Base-by-base conservation (phyloP, 2,329 filamentous ascomycete species). In the Sporothrix variecibatus region DNA sequence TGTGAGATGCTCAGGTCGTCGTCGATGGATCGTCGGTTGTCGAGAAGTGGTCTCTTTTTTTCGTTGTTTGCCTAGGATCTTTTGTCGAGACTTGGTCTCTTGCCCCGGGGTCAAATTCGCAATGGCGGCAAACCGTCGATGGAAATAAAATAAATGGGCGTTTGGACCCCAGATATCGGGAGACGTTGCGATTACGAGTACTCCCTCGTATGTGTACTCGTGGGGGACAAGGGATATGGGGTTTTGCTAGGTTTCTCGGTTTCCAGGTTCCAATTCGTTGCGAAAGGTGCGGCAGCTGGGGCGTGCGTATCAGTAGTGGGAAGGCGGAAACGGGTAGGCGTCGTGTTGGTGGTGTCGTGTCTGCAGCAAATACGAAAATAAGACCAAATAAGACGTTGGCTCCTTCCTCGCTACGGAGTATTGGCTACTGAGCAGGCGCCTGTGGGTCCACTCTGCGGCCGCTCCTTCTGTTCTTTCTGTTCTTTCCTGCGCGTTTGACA, bases 161-260 rank as follows among this genome's bases (percentile, higher is more conserved):
- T 31, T 40, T 40, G 28, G 38, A 68, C 71, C 49, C 62, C 62
- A 31, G 71, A 68, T 68, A 64, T 73, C 49, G 43, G 65, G 62
- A 73, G 60, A 67, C 71, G 71, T 73, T 73, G 71, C 60, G 62
- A 68, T 73, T 73, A 73, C 71, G 71, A 73, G 62, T 38, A 34
- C 34, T 34, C 34, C 34, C 34, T 34, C 34, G 34, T 34, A 34
- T 5, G 34, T 34, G 34, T 34, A 7, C 34, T 28, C 40, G 46
- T 20, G 58, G 70, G 40, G 26, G 56, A 2, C n/a, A 28, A 38
- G 38, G 64, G 9, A 26, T 23, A 56, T 49, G 43, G 43, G 40
- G 43, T 34, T 34, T 34, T 34, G 34, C 34, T 34, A 34, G 43
- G 43, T 49, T 17, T 17, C 34, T 34, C 4, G 43, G 43, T 49